Conservation (phyloP, 208 protist species). For the Phytomonas sp. region DNA sequence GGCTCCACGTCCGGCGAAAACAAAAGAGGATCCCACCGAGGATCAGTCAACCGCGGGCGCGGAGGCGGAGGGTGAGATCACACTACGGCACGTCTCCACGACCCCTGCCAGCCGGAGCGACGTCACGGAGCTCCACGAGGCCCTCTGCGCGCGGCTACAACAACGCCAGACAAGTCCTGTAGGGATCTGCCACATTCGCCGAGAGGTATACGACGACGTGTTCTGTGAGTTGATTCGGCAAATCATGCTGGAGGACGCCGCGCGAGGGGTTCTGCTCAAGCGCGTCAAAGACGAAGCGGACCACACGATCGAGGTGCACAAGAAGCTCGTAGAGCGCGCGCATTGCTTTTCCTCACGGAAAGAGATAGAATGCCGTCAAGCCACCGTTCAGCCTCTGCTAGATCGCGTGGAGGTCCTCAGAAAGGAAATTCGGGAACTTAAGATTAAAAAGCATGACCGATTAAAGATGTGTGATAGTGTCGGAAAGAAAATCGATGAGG, state of each 20-base stretch:
- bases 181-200: conserved; percentile 95
- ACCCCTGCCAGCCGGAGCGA: conserved; percentile 53
- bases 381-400: conserved; percentile 14
- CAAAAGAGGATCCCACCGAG: background rate
- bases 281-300: conserved; percentile 94
- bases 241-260: conserved; percentile 96
- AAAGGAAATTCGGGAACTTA: conserved; percentile 19
- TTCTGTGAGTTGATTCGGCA: conserved; percentile 97
- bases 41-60: background rate
- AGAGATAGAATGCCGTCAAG: conserved; percentile 15
- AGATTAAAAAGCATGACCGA: conserved; percentile 25
- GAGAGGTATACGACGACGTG: conserved; percentile 95
- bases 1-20: too few species aligned
- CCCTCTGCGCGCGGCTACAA: conserved; percentile 84
- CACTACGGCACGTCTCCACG: conserved; percentile 47
- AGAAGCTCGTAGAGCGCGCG: conserved; percentile 30
- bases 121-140: conserved; percentile 80
- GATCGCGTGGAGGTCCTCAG: conserved; percentile 22
- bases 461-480: conserved; percentile 14
- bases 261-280: conserved; percentile 95
- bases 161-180: conserved; percentile 90
- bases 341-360: conserved; percentile 86
- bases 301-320: conserved; percentile 45
- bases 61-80: conserved; percentile 1
- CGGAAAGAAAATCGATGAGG: conserved; percentile 18